phyloP scores from a whole-genome alignment of 441 rosid species.

The Iberis amara region DNA sequence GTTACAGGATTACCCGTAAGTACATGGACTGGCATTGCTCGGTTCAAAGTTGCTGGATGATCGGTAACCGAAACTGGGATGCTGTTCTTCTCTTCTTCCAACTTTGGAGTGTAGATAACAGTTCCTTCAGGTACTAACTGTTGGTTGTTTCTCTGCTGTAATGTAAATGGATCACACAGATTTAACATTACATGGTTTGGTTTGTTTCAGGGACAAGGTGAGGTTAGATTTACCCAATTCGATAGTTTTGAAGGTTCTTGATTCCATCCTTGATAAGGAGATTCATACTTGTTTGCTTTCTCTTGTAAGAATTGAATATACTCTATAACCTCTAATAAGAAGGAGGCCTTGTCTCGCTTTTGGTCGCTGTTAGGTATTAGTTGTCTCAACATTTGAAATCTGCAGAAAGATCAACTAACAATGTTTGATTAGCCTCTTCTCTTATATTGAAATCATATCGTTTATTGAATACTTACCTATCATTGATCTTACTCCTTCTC shows the following conservation, averaged over 20 bases:
- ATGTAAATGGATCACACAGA: conserved; percentile 11
- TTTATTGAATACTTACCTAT: conserved; percentile 41
- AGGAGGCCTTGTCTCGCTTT: conserved; percentile 92
- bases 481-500: conserved; percentile 92
- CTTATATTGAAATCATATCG: background rate
- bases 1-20: conserved; percentile 34
- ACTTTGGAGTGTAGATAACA: conserved; percentile 42
- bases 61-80: conserved; percentile 39
- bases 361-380: conserved; percentile 88
- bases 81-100: conserved; percentile 48
- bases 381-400: conserved; percentile 84
- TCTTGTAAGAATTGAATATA: conserved; percentile 85
- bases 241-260: conserved; percentile 55
- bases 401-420: conserved; percentile 29
- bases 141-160: conserved; percentile 51
- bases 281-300: conserved; percentile 66
- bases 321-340: conserved; percentile 89
- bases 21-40: conserved; percentile 42
- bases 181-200: conserved; percentile 12
- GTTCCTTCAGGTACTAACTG: conserved; percentile 41
- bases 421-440: background rate
- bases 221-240: conserved; percentile 54
- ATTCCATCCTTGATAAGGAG: conserved; percentile 68
- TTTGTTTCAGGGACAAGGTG: background rate
- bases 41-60: conserved; percentile 37